Percentiles rank a stretch among this genome's conserved stretches.
Evolutionary conservation across 1,284 basidiomycete genomes (phyloP).

Genomic region (Marasmius sp.): DNA sequence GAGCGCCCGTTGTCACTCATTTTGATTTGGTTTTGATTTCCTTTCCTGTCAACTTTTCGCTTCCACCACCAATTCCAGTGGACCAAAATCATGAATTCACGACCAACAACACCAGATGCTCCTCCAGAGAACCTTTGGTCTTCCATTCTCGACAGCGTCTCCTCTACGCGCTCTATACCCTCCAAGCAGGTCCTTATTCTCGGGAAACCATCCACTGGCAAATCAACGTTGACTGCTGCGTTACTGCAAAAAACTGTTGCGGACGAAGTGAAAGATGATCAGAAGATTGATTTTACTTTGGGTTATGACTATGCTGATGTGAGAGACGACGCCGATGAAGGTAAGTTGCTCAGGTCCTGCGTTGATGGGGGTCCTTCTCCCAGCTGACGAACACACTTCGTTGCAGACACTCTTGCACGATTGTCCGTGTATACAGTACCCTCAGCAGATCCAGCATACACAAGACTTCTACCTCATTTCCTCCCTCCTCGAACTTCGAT

Average conservation of each 20-base stretch:
- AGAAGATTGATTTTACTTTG: slow-evolving; percentile 69
- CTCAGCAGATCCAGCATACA: slow-evolving; percentile 72
- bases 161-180: slow-evolving; percentile 79
- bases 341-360: slow-evolving; percentile 34
- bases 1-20: not conserved
- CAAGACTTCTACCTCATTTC: slow-evolving; percentile 81
- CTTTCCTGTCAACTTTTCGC: not conserved
- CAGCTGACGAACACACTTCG: slow-evolving; percentile 5
- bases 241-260: slow-evolving; percentile 63
- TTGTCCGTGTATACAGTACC: slow-evolving; percentile 89
- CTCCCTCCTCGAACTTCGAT: slow-evolving; percentile 71
- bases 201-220: slow-evolving; percentile 75
- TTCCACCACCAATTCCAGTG: not conserved
- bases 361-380: slow-evolving; percentile 11
- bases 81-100: not conserved
- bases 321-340: slow-evolving; percentile 86
- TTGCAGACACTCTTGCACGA: slow-evolving; percentile 77
- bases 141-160: slow-evolving; percentile 87
- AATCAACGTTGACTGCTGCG: slow-evolving; percentile 69
- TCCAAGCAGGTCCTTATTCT: slow-evolving; percentile 84
- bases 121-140: slow-evolving; percentile 87
- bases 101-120: slow-evolving; percentile 1
- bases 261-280: slow-evolving; percentile 59
- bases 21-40: not conserved
- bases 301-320: slow-evolving; percentile 89